phyloP scores from a whole-genome alignment of 2,329 filamentous ascomycete species.

The Beauveria pseudobassiana region DNA sequence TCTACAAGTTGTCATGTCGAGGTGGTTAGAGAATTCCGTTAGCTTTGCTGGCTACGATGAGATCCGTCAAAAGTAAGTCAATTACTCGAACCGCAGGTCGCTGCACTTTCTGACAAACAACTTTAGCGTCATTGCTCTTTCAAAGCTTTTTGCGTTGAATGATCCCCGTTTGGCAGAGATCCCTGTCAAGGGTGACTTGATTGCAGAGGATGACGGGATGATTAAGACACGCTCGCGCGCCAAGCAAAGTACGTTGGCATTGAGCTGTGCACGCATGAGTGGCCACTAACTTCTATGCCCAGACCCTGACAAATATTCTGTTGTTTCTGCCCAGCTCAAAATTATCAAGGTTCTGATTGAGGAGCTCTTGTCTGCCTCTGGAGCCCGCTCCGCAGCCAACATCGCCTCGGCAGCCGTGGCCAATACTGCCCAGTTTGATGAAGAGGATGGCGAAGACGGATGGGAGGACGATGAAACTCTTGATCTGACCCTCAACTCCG shows the following conservation, averaged over 20 bases:
- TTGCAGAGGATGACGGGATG: conserved; percentile 65
- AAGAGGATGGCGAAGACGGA: conserved; percentile 76
- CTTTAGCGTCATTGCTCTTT: conserved; percentile 76
- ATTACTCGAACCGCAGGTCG: too few species aligned
- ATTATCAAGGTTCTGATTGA: conserved; percentile 94
- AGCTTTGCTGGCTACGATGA: conserved; percentile 98
- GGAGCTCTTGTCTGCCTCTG: conserved; percentile 77
- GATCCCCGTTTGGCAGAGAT: conserved; percentile 73
- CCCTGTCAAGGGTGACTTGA: conserved; percentile 84
- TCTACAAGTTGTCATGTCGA: conserved; percentile 80
- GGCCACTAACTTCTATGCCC: conserved; percentile 25
- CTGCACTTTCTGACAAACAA: not conserved
- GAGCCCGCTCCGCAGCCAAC: conserved; percentile 50
- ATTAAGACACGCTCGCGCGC: conserved; percentile 94
- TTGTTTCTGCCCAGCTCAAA: conserved; percentile 82
- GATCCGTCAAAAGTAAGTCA: conserved; percentile 85
- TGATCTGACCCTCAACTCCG: conserved; percentile 64
- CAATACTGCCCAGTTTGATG: conserved; percentile 50
- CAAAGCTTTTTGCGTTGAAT: conserved; percentile 82
- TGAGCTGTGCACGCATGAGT: conserved; percentile 13
- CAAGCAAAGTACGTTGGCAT: conserved; percentile 57
- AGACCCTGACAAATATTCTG: conserved; percentile 80
- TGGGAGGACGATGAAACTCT: conserved; percentile 75
- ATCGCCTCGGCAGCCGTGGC: conserved; percentile 57
- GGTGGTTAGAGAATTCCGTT: conserved; percentile 96